Evolutionary conservation across 148 eudicot genomes (phyloP).

Genomic region (Pharnaceum exiguum): DNA sequence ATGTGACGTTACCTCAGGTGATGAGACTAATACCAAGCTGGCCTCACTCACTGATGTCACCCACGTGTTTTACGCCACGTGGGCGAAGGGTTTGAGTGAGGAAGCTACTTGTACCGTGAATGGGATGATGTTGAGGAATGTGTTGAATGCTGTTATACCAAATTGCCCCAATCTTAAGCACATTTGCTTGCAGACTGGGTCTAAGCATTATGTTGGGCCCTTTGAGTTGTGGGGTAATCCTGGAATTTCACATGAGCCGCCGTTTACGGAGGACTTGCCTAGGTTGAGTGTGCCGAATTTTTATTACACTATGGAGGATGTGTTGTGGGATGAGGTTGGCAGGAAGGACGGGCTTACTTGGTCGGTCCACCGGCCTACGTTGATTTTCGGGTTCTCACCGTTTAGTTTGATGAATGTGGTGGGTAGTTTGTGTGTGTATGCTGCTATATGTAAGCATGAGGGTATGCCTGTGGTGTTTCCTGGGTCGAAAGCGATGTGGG

Average conservation of each 20-base stretch:
- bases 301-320: slow-evolving; percentile 36
- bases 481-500: slow-evolving; percentile 32
- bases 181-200: slow-evolving; percentile 34
- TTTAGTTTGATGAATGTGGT: slow-evolving; percentile 34
- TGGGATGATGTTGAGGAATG: slow-evolving; percentile 31
- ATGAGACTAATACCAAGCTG: slow-evolving; percentile 23
- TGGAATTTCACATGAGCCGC: slow-evolving; percentile 24
- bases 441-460: slow-evolving; percentile 45
- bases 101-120: slow-evolving; percentile 27
- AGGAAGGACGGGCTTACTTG: slow-evolving; percentile 36
- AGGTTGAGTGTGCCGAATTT: slow-evolving; percentile 29
- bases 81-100: slow-evolving; percentile 25
- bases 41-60: slow-evolving; percentile 35
- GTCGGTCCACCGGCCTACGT: slow-evolving; percentile 35
- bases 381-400: slow-evolving; percentile 40
- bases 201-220: slow-evolving; percentile 30
- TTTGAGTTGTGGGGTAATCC: slow-evolving; percentile 15
- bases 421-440: slow-evolving; percentile 33
- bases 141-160: slow-evolving; percentile 26
- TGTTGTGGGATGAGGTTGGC: slow-evolving; percentile 22
- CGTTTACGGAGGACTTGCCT: slow-evolving; percentile 35
- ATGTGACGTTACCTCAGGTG: slow-evolving; percentile 32
- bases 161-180: slow-evolving; percentile 28
- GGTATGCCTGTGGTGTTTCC: slow-evolving; percentile 32
- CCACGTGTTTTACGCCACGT: slow-evolving; percentile 37